Base-by-base conservation (phyloP, 2,329 filamentous ascomycete genomes). In the Westerdykella aurantiaca region DNA sequence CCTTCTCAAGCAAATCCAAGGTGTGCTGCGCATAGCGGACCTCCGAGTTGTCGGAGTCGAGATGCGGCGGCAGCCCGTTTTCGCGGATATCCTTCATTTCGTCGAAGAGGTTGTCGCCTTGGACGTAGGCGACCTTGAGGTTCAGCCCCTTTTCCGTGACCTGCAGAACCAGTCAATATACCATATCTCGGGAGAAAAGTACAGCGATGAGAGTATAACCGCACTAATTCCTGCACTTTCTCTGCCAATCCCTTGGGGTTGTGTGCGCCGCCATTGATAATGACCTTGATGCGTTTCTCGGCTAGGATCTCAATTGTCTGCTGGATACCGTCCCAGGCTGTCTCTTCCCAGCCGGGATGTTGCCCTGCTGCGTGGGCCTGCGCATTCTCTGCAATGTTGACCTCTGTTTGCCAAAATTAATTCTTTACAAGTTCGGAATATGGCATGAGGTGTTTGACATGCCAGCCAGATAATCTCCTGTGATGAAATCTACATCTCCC, bases 211-310 rank as follows among this genome's bases (percentile, higher is more conserved):
- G 21, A 29, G 14, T 11, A 11, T 13, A 11, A 18, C 16, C 49
- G 49, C 31, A 69, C 67, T 46, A 77, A 48, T 14, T 67, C 55
- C 4, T 68, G 58, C 0, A 72, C 65, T 44, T 72, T 70, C 40
- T 72, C 52, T 2, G 78, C 75, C 13, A 82, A 53, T 0, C 72
- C 75, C 44, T 68, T 68, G 0, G 79, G 79, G 44, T 81, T 76
- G 13, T 76, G 67, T 2, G 72, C 75, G 0, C 79, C 79, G 2
- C 78, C 78, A 50, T 81, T 80, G 43, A 79, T 66, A 31, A 79
- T 67, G 11, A 81, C 66, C 47, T 76, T 78, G 61, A 80, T 80
- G 0, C 67, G 55, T 46, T 76, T 72, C 39, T 72, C 61, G 1
- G 69, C 60, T 48, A 76, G 64, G 5, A 75, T 55, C 4, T 72